Conservation (phyloP, 2,329 filamentous ascomycete genomes). For the Aotearoamyces nothofagi region DNA sequence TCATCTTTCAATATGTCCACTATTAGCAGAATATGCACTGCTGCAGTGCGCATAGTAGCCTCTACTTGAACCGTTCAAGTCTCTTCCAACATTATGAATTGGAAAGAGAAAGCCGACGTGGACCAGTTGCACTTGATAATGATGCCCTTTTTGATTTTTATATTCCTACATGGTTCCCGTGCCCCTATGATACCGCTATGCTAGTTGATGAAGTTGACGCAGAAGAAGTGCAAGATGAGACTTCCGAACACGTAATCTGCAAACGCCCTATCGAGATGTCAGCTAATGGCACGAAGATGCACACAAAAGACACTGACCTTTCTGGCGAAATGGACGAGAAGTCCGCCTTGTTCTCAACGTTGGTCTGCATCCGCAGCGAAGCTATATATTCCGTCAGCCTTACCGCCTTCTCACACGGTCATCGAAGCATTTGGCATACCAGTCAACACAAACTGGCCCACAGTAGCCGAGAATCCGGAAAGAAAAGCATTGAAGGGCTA, state of each 20-base stretch:
- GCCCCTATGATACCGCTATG: too few species aligned
- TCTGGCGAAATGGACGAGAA: constrained; percentile 68
- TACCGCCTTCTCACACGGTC: background rate
- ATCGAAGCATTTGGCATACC: constrained; percentile 36
- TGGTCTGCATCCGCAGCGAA: constrained; percentile 82
- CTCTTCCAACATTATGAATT: too few species aligned
- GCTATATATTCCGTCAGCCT: constrained; percentile 23
- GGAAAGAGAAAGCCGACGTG: too few species aligned
- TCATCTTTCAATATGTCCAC: too few species aligned
- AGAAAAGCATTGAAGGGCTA: constrained; percentile 99
- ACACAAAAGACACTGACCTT: constrained; percentile 35
- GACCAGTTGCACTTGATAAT: too few species aligned
- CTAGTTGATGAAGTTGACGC: constrained; percentile 98
- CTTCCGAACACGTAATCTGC: constrained; percentile 93
- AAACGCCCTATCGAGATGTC: constrained; percentile 52
- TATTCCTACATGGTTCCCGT: too few species aligned
- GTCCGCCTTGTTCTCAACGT: constrained; percentile 62
- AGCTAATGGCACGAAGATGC: constrained; percentile 5
- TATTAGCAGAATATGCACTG: too few species aligned
- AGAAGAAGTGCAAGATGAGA: constrained; percentile 95
- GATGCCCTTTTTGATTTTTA: too few species aligned
- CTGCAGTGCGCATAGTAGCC: too few species aligned
- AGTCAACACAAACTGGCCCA: constrained; percentile 95
- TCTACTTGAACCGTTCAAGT: too few species aligned
- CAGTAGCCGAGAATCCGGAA: constrained; percentile 83